Percentiles rank a stretch among this genome's conserved stretches.
Conservation (phyloP, 495 filamentous ascomycete species). For the Pyronema omphalodes region DNA sequence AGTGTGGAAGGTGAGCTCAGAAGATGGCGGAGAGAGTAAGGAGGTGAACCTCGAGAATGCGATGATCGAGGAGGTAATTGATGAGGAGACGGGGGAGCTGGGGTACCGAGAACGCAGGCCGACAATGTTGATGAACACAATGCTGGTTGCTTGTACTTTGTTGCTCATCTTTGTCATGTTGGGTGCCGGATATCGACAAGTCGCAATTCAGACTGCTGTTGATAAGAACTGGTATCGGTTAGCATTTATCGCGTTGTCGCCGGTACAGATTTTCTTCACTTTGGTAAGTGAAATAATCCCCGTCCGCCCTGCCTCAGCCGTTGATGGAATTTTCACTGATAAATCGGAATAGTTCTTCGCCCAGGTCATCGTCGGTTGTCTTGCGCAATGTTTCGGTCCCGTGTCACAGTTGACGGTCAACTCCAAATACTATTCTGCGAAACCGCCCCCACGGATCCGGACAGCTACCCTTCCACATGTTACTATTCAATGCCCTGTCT, state of each 20-base stretch:
- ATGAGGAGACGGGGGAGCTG: conserved; percentile 50
- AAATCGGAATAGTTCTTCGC: conserved; percentile 37
- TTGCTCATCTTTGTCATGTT: conserved; percentile 42
- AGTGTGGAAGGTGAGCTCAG: conserved; percentile 42
- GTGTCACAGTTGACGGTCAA: conserved; percentile 52
- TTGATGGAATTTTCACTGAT: not conserved
- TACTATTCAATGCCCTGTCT: conserved; percentile 59
- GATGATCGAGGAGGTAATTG: conserved; percentile 35
- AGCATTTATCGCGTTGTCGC: conserved; percentile 42
- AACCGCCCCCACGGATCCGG: conserved; percentile 34
- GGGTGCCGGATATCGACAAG: conserved; percentile 45
- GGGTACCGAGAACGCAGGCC: conserved; percentile 39
- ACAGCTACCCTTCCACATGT: conserved; percentile 38
- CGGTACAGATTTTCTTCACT: conserved; percentile 63
- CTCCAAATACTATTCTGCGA: conserved; percentile 61
- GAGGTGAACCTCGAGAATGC: conserved; percentile 25
- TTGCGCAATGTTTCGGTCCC: conserved; percentile 57
- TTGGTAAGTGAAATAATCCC: conserved; percentile 27
- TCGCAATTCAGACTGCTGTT: conserved; percentile 48
- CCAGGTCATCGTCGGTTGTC: conserved; percentile 54
- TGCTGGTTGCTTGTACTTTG: conserved; percentile 45
- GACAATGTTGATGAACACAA: conserved; percentile 47
- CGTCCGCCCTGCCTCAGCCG: not conserved
- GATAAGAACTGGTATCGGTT: conserved; percentile 43
- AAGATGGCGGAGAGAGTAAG: conserved; percentile 35